These are phyloP conservation scores for Pseudozyma sp. DNA, from an alignment of 1,284 basidiomycete genomes.

Conservation along the genomic window DNA sequence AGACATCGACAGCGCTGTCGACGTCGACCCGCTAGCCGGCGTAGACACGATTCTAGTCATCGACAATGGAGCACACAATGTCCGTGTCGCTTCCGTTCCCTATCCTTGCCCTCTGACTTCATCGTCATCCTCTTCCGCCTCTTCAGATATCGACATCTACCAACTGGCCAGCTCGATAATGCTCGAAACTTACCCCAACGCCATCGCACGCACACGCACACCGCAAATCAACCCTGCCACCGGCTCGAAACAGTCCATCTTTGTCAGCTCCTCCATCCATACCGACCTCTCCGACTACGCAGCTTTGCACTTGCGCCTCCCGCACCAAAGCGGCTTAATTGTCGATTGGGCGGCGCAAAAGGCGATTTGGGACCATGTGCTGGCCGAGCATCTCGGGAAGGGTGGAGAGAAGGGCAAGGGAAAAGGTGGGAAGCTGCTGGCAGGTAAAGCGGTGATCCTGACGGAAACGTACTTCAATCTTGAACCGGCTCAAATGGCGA, in stretches of 20 bases:
- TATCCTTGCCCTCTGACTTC: slow-evolving; percentile 26
- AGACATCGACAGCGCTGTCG: background rate
- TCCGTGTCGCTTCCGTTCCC: slow-evolving; percentile 42
- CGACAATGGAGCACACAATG: slow-evolving; percentile 48
- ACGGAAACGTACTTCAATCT: slow-evolving; percentile 95
- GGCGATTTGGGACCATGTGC: slow-evolving; percentile 60
- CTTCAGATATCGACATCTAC: background rate
- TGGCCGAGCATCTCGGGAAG: slow-evolving; percentile 29
- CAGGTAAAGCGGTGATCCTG: slow-evolving; percentile 72
- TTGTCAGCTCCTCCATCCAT: slow-evolving; percentile 54
- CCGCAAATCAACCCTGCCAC: slow-evolving; percentile 20
- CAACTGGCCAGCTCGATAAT: too few relatives aligned
- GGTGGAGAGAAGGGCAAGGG: background rate
- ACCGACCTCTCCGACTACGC: slow-evolving; percentile 54
- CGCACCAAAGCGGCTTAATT: slow-evolving; percentile 60
- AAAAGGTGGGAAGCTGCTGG: slow-evolving; percentile 14
- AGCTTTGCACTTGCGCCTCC: slow-evolving; percentile 56
- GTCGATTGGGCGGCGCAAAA: slow-evolving; percentile 67
- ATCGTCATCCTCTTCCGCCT: background rate
- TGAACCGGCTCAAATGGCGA: slow-evolving; percentile 87
- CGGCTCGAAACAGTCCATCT: slow-evolving; percentile 23
- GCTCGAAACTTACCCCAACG: slow-evolving; percentile 29
- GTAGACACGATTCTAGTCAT: slow-evolving; percentile 40
- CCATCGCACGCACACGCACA: slow-evolving; percentile 51
- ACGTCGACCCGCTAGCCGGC: slow-evolving; percentile 18